A percentile compares a stretch with the other conserved stretches of the same genome.
phyloP scores from a whole-genome alignment of 2,329 filamentous ascomycete genomes.

The Venturia pyrina region DNA sequence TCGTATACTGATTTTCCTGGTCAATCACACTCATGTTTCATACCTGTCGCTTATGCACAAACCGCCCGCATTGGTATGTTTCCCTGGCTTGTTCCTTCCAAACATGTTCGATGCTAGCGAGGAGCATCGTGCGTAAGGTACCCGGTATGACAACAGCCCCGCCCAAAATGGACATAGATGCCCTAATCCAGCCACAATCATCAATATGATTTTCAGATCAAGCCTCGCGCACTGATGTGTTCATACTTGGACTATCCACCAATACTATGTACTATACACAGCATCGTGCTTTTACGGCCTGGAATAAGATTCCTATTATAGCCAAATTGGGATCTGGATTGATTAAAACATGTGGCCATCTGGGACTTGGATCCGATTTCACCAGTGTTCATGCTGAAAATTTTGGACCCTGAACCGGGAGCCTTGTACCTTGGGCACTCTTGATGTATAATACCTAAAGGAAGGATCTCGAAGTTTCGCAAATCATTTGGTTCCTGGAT shows the following conservation, averaged over 20 bases:
- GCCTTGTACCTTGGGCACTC: neutral
- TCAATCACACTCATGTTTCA: neutral
- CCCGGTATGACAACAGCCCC: neutral
- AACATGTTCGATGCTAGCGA: neutral
- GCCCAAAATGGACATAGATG: neutral
- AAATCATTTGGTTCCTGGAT: neutral
- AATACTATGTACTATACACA: no score
- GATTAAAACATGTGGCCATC: neutral
- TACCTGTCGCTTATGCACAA: neutral
- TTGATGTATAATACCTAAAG: neutral
- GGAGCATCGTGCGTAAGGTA: neutral
- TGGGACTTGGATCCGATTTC: neutral
- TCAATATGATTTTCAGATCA: neutral
- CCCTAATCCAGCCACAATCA: neutral
- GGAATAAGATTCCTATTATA: neutral
- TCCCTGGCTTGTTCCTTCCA: neutral
- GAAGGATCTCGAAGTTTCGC: neutral
- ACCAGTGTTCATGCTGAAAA: neutral
- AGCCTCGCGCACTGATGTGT: neutral
- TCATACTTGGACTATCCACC: neutral
- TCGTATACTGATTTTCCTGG: neutral
- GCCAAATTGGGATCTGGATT: neutral
- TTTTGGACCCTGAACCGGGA: neutral
- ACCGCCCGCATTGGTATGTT: neutral
- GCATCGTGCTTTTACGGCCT: neutral